phyloP scores from a whole-genome alignment of 164 flowering plant species.

The Tetracentron sinense region DNA sequence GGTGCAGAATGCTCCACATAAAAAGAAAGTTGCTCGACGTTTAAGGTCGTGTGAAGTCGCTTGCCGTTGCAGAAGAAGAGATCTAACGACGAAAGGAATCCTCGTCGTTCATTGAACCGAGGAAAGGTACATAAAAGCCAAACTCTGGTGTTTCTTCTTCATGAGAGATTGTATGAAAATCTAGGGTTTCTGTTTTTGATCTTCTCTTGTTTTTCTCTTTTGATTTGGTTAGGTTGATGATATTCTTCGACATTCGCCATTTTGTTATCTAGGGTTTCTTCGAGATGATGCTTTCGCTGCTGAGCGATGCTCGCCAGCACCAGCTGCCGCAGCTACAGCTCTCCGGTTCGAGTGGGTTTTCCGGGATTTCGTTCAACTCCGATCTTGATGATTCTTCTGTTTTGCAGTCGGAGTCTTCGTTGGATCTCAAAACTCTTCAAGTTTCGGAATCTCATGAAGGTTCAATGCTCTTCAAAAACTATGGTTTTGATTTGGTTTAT shows the following conservation, averaged over 20 bases:
- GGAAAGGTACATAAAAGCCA: too few species aligned
- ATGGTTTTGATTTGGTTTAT: too few species aligned
- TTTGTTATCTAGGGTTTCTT: not conserved
- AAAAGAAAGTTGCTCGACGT: too few species aligned
- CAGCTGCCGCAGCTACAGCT: conserved; percentile 27
- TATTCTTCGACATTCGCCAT: not conserved
- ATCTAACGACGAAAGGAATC: too few species aligned
- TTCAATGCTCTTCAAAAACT: not conserved
- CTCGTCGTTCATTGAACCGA: too few species aligned
- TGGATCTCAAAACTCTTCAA: conserved; percentile 13
- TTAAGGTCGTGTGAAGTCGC: too few species aligned
- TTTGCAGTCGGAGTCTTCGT: conserved; percentile 19
- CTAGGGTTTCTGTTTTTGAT: conserved; percentile 1
- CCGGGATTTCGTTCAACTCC: conserved; percentile 25
- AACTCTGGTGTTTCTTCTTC: not conserved
- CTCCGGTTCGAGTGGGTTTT: conserved; percentile 16
- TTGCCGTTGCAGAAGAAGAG: too few species aligned
- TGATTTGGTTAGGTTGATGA: not conserved
- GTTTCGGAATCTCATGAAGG: conserved; percentile 25
- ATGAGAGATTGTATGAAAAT: not conserved
- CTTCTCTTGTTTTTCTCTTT: too few species aligned
- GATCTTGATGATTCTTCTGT: conserved; percentile 24
- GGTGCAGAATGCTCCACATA: too few species aligned
- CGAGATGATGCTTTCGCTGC: conserved; percentile 44
- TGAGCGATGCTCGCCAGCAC: conserved; percentile 40